Evolutionary conservation across 805 yeast species (phyloP).

Genomic region (Ogataea pilisensis): DNA sequence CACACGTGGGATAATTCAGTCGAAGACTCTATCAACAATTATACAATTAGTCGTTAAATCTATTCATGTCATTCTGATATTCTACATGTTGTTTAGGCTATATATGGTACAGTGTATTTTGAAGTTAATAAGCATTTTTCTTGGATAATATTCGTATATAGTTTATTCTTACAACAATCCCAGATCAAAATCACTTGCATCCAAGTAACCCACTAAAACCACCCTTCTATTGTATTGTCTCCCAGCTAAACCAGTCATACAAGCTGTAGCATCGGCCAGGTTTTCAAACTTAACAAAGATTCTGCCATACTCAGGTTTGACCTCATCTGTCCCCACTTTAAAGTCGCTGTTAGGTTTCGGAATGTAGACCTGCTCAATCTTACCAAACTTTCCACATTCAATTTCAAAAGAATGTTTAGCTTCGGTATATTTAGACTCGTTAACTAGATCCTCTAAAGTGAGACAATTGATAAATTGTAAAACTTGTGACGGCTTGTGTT

Average conservation of each 20-base stretch:
- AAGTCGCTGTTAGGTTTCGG: conserved; percentile 50
- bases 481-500: conserved; percentile 38
- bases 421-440: conserved; percentile 43
- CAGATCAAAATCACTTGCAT: conserved; percentile 54
- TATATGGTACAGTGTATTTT: too few relatives aligned
- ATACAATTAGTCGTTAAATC: conserved; percentile 4
- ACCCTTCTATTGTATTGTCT: conserved; percentile 63
- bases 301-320: conserved; percentile 63
- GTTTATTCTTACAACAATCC: conserved; percentile 23
- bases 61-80: too few relatives aligned
- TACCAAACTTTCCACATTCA: conserved; percentile 50
- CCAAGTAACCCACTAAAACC: conserved; percentile 58
- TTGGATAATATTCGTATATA: too few relatives aligned
- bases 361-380: conserved; percentile 49
- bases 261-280: conserved; percentile 47
- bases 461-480: conserved; percentile 64
- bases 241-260: conserved; percentile 58
- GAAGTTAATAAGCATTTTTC: too few relatives aligned
- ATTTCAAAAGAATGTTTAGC: conserved; percentile 47
- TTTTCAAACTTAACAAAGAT: conserved; percentile 62
- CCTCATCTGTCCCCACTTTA: conserved; percentile 34
- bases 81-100: too few relatives aligned
- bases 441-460: conserved; percentile 58
- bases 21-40: conserved; percentile 23
- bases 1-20: conserved; percentile 54